These are phyloP conservation scores for Larix sibirica DNA, from an alignment of 83 land plant species.

Conservation along the genomic window DNA sequence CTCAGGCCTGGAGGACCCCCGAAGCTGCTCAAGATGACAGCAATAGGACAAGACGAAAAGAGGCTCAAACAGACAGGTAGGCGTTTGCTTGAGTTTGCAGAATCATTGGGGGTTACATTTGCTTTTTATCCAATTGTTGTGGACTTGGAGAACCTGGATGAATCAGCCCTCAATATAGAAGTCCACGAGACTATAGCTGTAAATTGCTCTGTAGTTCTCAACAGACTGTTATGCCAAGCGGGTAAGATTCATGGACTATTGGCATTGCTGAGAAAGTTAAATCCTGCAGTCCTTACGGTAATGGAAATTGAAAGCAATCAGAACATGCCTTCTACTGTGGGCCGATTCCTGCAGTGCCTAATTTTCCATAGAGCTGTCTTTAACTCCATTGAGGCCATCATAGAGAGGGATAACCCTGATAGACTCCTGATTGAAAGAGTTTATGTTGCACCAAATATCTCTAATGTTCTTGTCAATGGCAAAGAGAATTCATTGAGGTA, in stretches of 20 bases:
- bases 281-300: slow-evolving; percentile 13
- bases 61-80: slow-evolving; percentile 17
- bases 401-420: slow-evolving; percentile 12
- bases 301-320: slow-evolving; percentile 18
- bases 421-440: slow-evolving; percentile 15
- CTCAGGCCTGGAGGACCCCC: slow-evolving; percentile 18
- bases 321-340: slow-evolving; percentile 13
- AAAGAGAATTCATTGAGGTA: not conserved
- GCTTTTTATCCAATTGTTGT: slow-evolving; percentile 11
- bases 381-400: slow-evolving; percentile 13
- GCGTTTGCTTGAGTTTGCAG: slow-evolving; percentile 12
- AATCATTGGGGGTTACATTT: not conserved
- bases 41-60: not conserved
- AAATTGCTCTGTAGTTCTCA: slow-evolving; percentile 11
- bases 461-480: slow-evolving; percentile 3
- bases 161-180: not conserved
- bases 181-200: slow-evolving; percentile 18
- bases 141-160: slow-evolving; percentile 11
- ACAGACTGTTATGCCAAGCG: slow-evolving; percentile 9
- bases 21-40: slow-evolving; percentile 15
- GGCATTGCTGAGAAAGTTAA: slow-evolving; percentile 14
- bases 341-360: slow-evolving; percentile 16
- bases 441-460: slow-evolving; percentile 12
- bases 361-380: slow-evolving; percentile 17
- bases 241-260: slow-evolving; percentile 11